A percentile compares a stretch with the other conserved stretches of the same genome.
These are phyloP conservation scores for Xylaria curta DNA, from an alignment of 495 filamentous ascomycete species.

Conservation along the genomic window DNA sequence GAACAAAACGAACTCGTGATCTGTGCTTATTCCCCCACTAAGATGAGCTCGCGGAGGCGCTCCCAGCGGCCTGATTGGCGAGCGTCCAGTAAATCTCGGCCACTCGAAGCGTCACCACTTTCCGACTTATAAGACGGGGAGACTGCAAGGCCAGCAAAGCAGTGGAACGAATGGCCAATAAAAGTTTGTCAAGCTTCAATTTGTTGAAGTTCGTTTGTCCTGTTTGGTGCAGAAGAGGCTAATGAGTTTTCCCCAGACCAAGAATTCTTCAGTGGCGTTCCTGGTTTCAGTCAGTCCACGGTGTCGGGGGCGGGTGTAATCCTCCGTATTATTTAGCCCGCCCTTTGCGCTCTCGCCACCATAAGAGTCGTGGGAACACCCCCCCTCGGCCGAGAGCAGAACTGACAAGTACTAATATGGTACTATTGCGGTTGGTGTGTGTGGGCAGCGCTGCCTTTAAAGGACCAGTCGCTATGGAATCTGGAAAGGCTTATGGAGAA, in stretches of 20 bases:
- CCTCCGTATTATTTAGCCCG: not conserved
- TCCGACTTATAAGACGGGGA: slow-evolving; percentile 33
- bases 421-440: slow-evolving; percentile 25
- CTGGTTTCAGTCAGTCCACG: not conserved
- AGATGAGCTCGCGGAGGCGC: slow-evolving; percentile 33
- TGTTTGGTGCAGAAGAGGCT: slow-evolving; percentile 28
- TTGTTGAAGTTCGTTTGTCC: not conserved
- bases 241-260: slow-evolving; percentile 34
- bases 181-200: slow-evolving; percentile 30
- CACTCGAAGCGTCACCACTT: slow-evolving; percentile 39
- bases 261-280: slow-evolving; percentile 30
- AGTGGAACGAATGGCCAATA: slow-evolving; percentile 35
- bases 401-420: not conserved
- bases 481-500: slow-evolving; percentile 28
- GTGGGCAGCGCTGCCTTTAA: slow-evolving; percentile 24
- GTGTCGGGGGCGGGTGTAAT: slow-evolving; percentile 11
- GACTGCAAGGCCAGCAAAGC: slow-evolving; percentile 35
- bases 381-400: slow-evolving; percentile 2
- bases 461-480: slow-evolving; percentile 15
- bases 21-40: slow-evolving; percentile 42
- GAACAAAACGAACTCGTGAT: slow-evolving; percentile 44
- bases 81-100: slow-evolving; percentile 36
- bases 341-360: not conserved
- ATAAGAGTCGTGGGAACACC: not conserved
- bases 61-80: slow-evolving; percentile 42